phyloP scores from a whole-genome alignment of 2,329 filamentous ascomycete species.

The Fusarium piperis region DNA sequence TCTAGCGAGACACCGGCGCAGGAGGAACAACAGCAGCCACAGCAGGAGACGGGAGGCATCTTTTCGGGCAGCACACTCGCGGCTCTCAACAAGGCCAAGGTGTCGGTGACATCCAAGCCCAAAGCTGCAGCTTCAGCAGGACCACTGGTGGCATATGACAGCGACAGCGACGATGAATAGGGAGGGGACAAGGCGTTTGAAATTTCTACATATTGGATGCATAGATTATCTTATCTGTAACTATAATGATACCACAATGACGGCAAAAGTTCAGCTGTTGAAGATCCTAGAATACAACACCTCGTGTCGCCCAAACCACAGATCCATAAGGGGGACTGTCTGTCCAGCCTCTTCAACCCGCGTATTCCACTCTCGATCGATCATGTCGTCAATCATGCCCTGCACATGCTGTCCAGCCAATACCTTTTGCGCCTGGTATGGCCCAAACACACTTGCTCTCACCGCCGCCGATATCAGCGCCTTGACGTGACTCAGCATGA shows the following conservation, averaged over 20 bases:
- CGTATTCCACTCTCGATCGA: conserved; percentile 69
- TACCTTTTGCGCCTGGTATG: conserved; percentile 80
- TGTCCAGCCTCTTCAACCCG: conserved; percentile 75
- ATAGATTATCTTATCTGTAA: conserved; percentile 40
- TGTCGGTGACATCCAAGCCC: conserved; percentile 63
- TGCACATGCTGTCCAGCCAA: conserved; percentile 71
- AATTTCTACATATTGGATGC: conserved; percentile 23
- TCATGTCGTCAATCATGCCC: conserved; percentile 63
- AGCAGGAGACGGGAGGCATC: conserved; percentile 67
- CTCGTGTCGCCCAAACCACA: conserved; percentile 87
- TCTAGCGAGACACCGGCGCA: conserved; percentile 48
- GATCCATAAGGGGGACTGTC: conserved; percentile 79
- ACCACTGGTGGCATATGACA: conserved; percentile 88
- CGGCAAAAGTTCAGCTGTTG: conserved; percentile 68
- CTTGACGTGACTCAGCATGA: conserved; percentile 80
- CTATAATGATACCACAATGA: conserved; percentile 46
- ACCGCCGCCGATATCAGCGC: conserved; percentile 81
- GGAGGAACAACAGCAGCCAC: conserved; percentile 50
- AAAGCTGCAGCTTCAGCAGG: conserved; percentile 67
- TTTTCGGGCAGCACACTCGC: conserved; percentile 85
- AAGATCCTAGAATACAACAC: conserved; percentile 87
- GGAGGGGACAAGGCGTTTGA: conserved; percentile 38
- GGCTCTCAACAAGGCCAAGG: conserved; percentile 71
- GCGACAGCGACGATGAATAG: conserved; percentile 79
- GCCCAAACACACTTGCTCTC: conserved; percentile 79